Evolutionary conservation across 1,139 yeast genomes (phyloP).

Genomic region (Nadsonia commutata): DNA sequence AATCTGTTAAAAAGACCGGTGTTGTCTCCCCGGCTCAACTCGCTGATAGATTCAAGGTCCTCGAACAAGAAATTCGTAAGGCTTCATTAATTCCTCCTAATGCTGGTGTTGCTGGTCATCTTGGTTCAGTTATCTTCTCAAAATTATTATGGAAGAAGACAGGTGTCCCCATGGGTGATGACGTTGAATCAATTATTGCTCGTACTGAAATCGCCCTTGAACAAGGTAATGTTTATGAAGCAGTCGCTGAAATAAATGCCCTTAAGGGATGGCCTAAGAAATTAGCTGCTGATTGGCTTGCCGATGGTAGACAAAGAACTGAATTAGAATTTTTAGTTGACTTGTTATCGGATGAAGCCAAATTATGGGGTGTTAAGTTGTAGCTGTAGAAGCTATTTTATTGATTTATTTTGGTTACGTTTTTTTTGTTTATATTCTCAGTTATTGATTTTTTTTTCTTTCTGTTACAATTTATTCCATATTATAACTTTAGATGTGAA

Average conservation of each 20-base stretch:
- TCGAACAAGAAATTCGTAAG: conserved; percentile 77
- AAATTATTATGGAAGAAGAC: conserved; percentile 50
- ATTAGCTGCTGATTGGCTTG: conserved; percentile 83
- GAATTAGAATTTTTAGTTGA: conserved; percentile 73
- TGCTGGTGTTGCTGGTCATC: conserved; percentile 88
- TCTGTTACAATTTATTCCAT: not conserved
- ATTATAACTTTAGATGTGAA: not conserved
- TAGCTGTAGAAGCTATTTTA: not conserved
- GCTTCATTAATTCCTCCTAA: conserved; percentile 85
- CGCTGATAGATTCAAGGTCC: conserved; percentile 55
- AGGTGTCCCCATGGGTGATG: conserved; percentile 62
- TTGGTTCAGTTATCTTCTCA: conserved; percentile 66
- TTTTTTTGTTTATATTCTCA: not conserved
- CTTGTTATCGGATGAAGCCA: conserved; percentile 42
- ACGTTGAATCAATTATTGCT: conserved; percentile 78
- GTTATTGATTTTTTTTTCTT: not conserved
- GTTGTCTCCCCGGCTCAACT: conserved; percentile 36
- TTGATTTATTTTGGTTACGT: not conserved
- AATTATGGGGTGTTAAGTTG: conserved; percentile 9
- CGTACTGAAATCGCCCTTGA: conserved; percentile 67
- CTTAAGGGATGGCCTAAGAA: conserved; percentile 90
- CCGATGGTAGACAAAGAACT: conserved; percentile 74
- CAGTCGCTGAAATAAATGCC: conserved; percentile 82
- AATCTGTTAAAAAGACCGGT: conserved; percentile 37
- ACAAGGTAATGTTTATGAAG: conserved; percentile 68